Evolutionary conservation across 768 basidiomycete species (phyloP), one percentile per base, ranked within the genome.

Genomic region (Trametes cingulata): DNA sequence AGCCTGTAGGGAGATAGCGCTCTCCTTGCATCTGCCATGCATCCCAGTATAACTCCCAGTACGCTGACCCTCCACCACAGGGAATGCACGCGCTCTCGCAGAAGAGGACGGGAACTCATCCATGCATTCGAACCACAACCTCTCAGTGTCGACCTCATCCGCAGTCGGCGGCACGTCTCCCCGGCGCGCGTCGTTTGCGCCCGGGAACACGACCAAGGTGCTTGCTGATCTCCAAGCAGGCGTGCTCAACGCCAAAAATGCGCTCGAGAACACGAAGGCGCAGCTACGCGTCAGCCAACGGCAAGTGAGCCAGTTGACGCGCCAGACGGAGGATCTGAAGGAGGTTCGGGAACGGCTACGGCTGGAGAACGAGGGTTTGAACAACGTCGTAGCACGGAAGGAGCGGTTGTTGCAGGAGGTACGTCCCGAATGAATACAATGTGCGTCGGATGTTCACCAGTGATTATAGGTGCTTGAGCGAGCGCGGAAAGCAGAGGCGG

Each of bases 371-470:
- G 93, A 95, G 69, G 89, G 88, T 2, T 72, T 95, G 65, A 93
- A 93, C 67, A 91, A 92, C 62, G 92, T 94, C 17, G 89, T 95
- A 22, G 84, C 91, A 27, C 79, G 93, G 60, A 95, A 95, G 71
- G 93, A 95, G 74, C 80, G 93, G 63, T 67, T 94, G 55, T 73
- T 93, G 62, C 93, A 95, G 74, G 93, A 95, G 79, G 90, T 90
- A 63, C 57, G 77, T 67, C 20, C n/a, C n/a, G n/a, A n/a, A n/a
- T n/a, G n/a, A n/a, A n/a, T n/a, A n/a, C n/a, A n/a, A n/a, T n/a
- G n/a, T n/a, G n/a, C n/a, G n/a, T 46, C 52, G 2, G 24, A 17
- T 42, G 46, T 9, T 17, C 20, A 22, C 24, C 35, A 19, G 10
- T 45, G n/a, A 15, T 40, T 15, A 33, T 58, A 61, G 55, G 49